A percentile compares a stretch with the other conserved stretches of the same genome.
Conservation (phyloP, 2,329 filamentous ascomycete species). For the Botryotinia convoluta region DNA sequence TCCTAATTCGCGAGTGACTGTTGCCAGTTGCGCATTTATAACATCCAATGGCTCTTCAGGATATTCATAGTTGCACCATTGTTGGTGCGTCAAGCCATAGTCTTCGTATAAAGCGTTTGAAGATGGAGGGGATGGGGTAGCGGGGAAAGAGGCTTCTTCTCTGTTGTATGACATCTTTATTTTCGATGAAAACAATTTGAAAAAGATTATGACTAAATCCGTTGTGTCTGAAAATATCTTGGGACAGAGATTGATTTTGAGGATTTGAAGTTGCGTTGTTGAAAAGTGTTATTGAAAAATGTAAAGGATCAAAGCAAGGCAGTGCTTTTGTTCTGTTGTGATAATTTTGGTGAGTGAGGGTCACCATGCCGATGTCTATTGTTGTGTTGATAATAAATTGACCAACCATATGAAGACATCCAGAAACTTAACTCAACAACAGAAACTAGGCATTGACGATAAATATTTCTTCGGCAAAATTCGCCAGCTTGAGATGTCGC, state of each 20-base stretch:
- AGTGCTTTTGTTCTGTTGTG: neutral
- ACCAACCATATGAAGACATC: neutral
- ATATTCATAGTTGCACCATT: neutral
- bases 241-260: neutral
- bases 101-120: neutral
- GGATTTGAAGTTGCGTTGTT: neutral
- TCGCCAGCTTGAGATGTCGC: neutral
- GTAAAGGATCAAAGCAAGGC: neutral
- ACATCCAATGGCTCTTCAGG: neutral
- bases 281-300: neutral
- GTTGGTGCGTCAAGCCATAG: neutral
- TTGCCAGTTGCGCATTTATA: neutral
- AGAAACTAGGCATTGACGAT: neutral
- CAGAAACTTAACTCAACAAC: neutral
- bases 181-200: neutral
- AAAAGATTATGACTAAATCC: neutral
- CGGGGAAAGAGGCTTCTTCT: neutral
- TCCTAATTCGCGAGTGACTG: neutral
- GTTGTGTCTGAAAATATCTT: neutral
- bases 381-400: neutral
- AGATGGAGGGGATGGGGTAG: neutral
- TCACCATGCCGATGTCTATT: neutral
- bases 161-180: neutral
- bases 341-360: neutral
- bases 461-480: too few species aligned